Conservation (phyloP, 139 green algal genomes). For the Coelastrella sp. region DNA sequence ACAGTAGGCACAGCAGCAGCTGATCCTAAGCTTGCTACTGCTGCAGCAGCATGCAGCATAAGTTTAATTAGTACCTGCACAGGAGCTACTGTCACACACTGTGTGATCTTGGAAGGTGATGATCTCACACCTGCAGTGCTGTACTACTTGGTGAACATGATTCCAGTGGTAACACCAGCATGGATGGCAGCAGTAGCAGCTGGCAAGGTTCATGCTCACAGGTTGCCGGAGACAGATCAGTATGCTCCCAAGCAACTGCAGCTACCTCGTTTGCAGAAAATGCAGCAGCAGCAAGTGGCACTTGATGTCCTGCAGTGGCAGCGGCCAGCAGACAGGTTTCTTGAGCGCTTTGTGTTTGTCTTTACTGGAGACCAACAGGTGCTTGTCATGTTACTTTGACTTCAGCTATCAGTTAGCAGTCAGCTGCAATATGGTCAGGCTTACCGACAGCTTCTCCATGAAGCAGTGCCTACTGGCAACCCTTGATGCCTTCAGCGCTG, state of each 20-base stretch:
- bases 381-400: background rate
- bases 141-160: background rate
- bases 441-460: no score
- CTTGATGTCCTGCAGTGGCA: conserved; percentile 19
- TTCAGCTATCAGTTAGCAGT: no score
- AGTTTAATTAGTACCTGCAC: background rate
- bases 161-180: background rate
- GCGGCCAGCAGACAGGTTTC: background rate
- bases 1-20: conserved; percentile 14
- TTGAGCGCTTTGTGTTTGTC: background rate
- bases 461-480: background rate
- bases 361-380: background rate
- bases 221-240: background rate
- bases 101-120: background rate
- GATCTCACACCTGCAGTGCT: background rate
- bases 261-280: conserved; percentile 8
- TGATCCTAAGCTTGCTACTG: background rate
- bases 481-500: background rate
- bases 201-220: background rate
- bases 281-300: conserved; percentile 25
- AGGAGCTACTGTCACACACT: background rate
- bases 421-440: no score
- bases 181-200: conserved; percentile 28
- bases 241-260: conserved; percentile 10
- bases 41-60: conserved; percentile 1